Base-by-base conservation (phyloP, 2,329 filamentous ascomycete species). In the Phaeophleospora eucalypticola region DNA sequence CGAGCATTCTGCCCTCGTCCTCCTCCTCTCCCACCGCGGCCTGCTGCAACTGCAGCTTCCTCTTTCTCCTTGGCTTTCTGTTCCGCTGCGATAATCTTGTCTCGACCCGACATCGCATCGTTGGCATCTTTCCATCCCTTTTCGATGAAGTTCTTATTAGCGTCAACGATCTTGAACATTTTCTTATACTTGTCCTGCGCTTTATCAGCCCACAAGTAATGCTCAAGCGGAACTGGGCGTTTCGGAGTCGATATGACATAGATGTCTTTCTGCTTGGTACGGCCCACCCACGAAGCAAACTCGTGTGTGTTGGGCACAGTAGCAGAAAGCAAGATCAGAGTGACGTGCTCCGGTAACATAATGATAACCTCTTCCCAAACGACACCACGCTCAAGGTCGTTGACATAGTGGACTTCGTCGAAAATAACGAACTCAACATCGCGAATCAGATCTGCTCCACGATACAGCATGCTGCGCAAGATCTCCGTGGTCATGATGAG, bases 331-430 rank as follows among this genome's bases (percentile, higher is more conserved):
- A 97, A 74, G 57, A 98, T 98, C 17, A 98, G 78, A 2, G 93
- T 95, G 33, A 98, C 89, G 69, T 98, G 93, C 65, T 95, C 90
- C 0, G 93, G 93, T 45, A 98, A 77, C 93, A 98, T 97, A 62
- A 98, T 98, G 63, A 98, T 98, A 60, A 98, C 93, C 69, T 98
- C 93, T 68, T 98, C 93, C 93, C 93, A 98, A 0, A 98, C 93
- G 4, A 98, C 93, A 62, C 93, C 93, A 69, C 93, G 81, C 67
- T 97, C 93, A 19, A 86, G 79, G 65, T 98, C 93, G 64, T 97
- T 98, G 56, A 98, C 91, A 65, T 98, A 98, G 69, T 98, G 93
- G 2, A 98, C 93, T 68, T 98, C 93, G 61, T 98, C 93, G 53
- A 98, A 98, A 40, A 98, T 96, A 58, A 98, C 93, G 65, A 95